Percentiles rank a stretch among this genome's conserved stretches.
Conservation (phyloP, 2,329 filamentous ascomycete genomes). For the Claviceps lovelessii region DNA sequence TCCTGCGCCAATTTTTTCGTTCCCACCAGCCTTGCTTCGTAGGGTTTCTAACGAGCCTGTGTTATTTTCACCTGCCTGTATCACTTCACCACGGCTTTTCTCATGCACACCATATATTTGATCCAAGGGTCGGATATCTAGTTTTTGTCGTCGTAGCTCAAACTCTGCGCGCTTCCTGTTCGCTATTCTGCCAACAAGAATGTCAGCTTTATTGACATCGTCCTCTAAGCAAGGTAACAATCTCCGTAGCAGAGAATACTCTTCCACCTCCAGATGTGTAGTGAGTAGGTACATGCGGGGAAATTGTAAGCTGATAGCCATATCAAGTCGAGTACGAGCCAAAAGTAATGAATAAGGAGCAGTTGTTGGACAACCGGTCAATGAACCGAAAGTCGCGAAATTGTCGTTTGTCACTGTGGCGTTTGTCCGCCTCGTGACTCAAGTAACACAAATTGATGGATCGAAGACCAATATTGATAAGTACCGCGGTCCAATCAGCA, state of each 20-base stretch:
- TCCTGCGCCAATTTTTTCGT: neutral
- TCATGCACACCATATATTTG: neutral
- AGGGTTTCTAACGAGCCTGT: neutral
- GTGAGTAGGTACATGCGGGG: slow-evolving; percentile 62
- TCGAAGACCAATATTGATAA: no score
- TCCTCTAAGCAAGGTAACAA: slow-evolving; percentile 53
- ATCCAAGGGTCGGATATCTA: slow-evolving; percentile 37
- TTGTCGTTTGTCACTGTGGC: no score
- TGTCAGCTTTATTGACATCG: slow-evolving; percentile 53
- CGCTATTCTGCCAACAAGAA: slow-evolving; percentile 61
- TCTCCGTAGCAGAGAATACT: slow-evolving; percentile 50
- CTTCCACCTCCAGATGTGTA: slow-evolving; percentile 50
- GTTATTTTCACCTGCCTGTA: neutral
- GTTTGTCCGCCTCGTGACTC: no score
- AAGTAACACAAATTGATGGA: no score
- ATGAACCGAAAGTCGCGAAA: no score
- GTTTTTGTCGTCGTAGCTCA: slow-evolving; percentile 56
- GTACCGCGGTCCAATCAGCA: no score
- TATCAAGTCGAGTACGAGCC: neutral
- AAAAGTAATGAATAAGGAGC: neutral
- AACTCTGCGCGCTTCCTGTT: slow-evolving; percentile 58
- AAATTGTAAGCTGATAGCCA: slow-evolving; percentile 18
- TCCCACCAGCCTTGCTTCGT: neutral
- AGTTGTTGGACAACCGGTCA: neutral
- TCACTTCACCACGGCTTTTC: neutral